Evolutionary conservation across 805 yeast species (phyloP), one percentile per base, ranked within the genome.

Genomic region (Yamadazyma paraphyllophila): DNA sequence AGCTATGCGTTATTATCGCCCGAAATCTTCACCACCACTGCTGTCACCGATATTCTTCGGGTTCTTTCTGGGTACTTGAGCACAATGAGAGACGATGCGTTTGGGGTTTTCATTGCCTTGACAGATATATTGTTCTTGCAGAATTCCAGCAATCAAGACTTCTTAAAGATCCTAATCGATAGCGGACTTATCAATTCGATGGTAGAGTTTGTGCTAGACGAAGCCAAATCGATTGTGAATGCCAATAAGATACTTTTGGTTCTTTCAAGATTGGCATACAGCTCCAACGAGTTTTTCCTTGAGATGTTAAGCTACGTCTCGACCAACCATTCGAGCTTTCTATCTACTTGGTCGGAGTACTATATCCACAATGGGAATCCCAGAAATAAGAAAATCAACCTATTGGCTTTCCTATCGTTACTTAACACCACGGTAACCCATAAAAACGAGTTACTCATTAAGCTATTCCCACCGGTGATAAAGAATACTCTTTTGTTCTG

Each of bases 51-150:
- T 26, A 60, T 78, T 12, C 78, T 84, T 50, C 63, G 69, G 32
- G 69, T 77, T 5, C 56, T 83, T 27, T 72, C 83, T 0, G 76
- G 71, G 5, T 82, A 84, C 55, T 58, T 86, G 24, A 61, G 75
- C 15, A 74, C 72, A 12, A 75, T 85, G 78, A 75, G 92, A 48
- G 94, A 86, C 58, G 96, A 87, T 63, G 67, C 88, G 0, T 71
- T 81, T 41, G 78, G 73, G 31, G 62, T 82, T 1, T 70, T 85
- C 29, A 64, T 81, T 2, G 74, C 85, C 10, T 58, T 75, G 16
- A 53, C 81, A 59, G 88, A 83, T 54, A 68, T 80, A 7, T 56
- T 80, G 13, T 53, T 78, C 2, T 57, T 80, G 36, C 58, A 56
- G 43, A 52, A 58, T 13, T 46, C 56, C 11, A 43, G 40, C 11